phyloP scores from a whole-genome alignment of 2,329 filamentous ascomycete species.

The Nigrospora sphaerica region DNA sequence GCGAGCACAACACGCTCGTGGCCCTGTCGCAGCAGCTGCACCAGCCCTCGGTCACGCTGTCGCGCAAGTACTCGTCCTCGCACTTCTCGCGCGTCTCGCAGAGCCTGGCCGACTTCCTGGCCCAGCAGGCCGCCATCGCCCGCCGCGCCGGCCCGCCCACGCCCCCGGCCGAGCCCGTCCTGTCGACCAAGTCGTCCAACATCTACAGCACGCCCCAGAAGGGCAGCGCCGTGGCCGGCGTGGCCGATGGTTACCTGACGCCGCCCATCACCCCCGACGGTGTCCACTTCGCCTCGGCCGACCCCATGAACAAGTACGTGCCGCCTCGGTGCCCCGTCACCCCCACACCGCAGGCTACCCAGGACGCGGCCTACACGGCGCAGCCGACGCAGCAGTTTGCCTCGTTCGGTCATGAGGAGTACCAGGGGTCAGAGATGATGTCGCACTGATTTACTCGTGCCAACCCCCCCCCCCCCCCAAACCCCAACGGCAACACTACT shows the following conservation, averaged over 20 bases:
- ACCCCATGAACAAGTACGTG: slow-evolving; percentile 37
- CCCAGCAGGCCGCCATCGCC: slow-evolving; percentile 49
- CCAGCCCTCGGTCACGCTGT: slow-evolving; percentile 49
- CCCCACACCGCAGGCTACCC: slow-evolving; percentile 46
- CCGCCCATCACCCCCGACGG: slow-evolving; percentile 80
- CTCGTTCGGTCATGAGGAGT: slow-evolving; percentile 36
- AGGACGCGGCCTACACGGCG: slow-evolving; percentile 25
- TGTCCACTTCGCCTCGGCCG: slow-evolving; percentile 41
- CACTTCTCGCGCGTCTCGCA: slow-evolving; percentile 46
- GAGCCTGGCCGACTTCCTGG: slow-evolving; percentile 51
- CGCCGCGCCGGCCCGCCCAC: slow-evolving; percentile 49
- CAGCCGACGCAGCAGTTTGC: slow-evolving; percentile 36
- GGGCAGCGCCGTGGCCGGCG: slow-evolving; percentile 51
- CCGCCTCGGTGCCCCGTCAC: slow-evolving; percentile 55
- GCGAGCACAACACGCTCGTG: slow-evolving; percentile 60
- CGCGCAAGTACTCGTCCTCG: slow-evolving; percentile 51
- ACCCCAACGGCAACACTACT: no score
- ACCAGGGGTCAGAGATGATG: slow-evolving; percentile 12
- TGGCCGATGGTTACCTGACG: slow-evolving; percentile 71
- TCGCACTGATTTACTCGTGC: slow-evolving; percentile 1
- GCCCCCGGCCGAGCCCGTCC: slow-evolving; percentile 45
- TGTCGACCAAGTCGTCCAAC: slow-evolving; percentile 45
- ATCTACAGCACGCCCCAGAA: slow-evolving; percentile 77
- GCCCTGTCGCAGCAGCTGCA: slow-evolving; percentile 53
- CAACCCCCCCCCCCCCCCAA: background rate